Evolutionary conservation across 352 stramenopile species (phyloP).

Genomic region (Pilasporangium apinafurcum): DNA sequence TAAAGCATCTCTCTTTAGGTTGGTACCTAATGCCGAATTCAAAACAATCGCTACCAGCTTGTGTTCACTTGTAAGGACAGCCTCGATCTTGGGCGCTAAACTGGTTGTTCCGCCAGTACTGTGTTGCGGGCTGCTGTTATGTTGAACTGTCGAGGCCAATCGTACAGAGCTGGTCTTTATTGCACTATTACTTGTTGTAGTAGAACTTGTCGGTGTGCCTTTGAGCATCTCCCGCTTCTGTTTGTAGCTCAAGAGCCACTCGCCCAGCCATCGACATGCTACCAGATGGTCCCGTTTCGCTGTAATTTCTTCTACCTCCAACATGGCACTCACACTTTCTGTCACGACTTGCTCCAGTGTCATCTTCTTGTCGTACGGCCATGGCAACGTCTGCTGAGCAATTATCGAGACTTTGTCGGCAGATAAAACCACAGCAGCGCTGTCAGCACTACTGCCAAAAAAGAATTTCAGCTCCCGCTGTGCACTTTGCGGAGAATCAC

Average conservation of each 20-base stretch:
- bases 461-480: conserved; percentile 71
- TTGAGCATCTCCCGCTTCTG: conserved; percentile 2
- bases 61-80: too few relatives aligned
- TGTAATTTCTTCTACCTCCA: conserved; percentile 8
- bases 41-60: too few relatives aligned
- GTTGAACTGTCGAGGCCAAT: too few relatives aligned
- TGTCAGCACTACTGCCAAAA: conserved; percentile 33
- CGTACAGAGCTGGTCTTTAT: too few relatives aligned
- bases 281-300: conserved; percentile 24
- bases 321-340: conserved; percentile 27
- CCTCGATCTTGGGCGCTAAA: too few relatives aligned
- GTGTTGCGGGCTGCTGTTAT: too few relatives aligned
- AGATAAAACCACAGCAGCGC: not conserved
- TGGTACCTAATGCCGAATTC: too few relatives aligned
- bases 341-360: conserved; percentile 30
- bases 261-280: conserved; percentile 43
- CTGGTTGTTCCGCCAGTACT: too few relatives aligned
- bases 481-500: conserved; percentile 48
- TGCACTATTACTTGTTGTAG: too few relatives aligned
- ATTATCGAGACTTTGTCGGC: not conserved
- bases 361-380: not conserved
- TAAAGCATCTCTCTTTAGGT: too few relatives aligned
- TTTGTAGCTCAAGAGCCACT: conserved; percentile 29
- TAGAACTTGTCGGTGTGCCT: not conserved
- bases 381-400: not conserved